phyloP scores from a whole-genome alignment of 768 basidiomycete species.

The Hygrophorus pudorinus region DNA sequence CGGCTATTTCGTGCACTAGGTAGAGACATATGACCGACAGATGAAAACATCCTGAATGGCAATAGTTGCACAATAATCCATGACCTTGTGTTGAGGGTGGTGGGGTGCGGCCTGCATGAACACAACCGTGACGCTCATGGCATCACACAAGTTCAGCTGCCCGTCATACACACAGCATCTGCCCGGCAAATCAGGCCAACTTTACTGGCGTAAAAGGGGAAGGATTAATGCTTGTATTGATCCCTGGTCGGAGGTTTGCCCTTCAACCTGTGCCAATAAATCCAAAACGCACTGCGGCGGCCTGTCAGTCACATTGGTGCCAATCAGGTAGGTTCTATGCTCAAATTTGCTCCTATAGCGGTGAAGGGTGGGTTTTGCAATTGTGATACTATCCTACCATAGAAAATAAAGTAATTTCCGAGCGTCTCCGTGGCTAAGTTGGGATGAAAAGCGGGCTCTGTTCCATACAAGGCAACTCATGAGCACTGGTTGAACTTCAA shows the following conservation, averaged over 20 bases:
- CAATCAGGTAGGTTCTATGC: not conserved
- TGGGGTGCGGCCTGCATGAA: conserved; percentile 17
- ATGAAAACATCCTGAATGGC: conserved; percentile 17
- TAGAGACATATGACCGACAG: conserved; percentile 12
- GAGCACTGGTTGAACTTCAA: not conserved
- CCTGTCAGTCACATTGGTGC: not conserved
- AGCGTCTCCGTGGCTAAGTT: not conserved
- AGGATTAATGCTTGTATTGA: not conserved
- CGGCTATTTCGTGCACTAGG: conserved; percentile 14
- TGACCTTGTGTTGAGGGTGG: conserved; percentile 11
- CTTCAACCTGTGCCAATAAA: not conserved
- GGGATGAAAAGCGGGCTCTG: not conserved
- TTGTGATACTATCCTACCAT: not conserved
- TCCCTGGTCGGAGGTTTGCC: not conserved
- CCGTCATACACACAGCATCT: conserved; percentile 30
- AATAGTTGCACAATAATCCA: conserved; percentile 2
- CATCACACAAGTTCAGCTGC: conserved; percentile 18
- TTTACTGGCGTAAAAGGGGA: too few relatives aligned
- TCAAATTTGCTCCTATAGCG: not conserved
- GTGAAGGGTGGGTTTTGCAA: not conserved
- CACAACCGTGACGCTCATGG: conserved; percentile 14
- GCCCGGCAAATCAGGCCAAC: conserved; percentile 12
- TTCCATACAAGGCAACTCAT: not conserved
- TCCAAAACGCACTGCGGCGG: too few relatives aligned
- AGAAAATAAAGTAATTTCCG: not conserved